Evolutionary conservation across 805 yeast species (phyloP), one percentile per base, ranked within the genome.

Genomic region (Kregervanrija delftensis): DNA sequence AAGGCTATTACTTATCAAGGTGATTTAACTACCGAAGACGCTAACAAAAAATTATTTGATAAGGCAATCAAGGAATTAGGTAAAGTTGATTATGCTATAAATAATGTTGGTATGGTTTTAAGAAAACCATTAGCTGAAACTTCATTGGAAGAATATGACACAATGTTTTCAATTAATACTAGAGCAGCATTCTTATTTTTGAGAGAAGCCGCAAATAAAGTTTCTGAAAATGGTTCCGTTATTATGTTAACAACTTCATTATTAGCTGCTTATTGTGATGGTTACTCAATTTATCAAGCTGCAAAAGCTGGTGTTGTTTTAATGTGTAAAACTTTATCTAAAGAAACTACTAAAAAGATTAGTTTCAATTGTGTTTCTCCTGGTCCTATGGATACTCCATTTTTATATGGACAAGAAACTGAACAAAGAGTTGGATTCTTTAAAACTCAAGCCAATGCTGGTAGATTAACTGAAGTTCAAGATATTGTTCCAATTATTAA

Each of bases 331-430:
- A 57, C 78, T 13, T 69, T 77, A n/a, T 73, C 82, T 12, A 74
- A 77, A 57, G 83, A 78, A 55, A 65, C 76, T 43, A 65, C 64
- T 30, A 73, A 65, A 55, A 68, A 68, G 17, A 70, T 78, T 47
- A 66, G 74, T 11, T 79, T 73, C 52, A 76, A 76, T 52, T 68
- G 73, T 53, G 78, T 79, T 45, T 81, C 83, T 3, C 83, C 83
- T 40, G 83, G 83, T 41, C 83, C 83, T 44, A 77, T 77, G 82
- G 81, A 77, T 54, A 78, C 84, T 9, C 82, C 82, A 48, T 77
- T 78, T 64, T 67, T 81, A 59, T 78, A 79, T 54, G 76, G 77
- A 13, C 81, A 77, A 61, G 86, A 81, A 61, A 66, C 69, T 17
- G 61, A 67, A 12, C 76, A 69, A 31, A 73, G 74, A 46, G 69